Conservation (phyloP, 208 protist genomes). For the Leptomonas seymouri region DNA sequence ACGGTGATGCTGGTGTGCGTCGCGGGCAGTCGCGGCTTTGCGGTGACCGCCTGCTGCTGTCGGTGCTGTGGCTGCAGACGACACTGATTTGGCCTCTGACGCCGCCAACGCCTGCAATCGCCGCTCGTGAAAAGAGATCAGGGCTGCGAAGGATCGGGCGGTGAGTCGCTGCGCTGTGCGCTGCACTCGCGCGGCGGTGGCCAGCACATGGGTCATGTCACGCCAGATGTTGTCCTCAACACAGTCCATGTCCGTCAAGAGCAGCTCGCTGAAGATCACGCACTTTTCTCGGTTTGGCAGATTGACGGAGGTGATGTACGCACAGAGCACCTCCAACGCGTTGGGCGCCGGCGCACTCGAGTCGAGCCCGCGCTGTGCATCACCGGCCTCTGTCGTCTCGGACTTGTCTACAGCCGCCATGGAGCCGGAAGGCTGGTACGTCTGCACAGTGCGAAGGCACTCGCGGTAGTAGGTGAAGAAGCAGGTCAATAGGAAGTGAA, state of each 20-base stretch:
- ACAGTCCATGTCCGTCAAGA: constrained; percentile 30
- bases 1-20: neutral
- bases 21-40: neutral
- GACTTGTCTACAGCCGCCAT: neutral
- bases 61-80: neutral
- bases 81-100: neutral
- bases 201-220: constrained; percentile 34
- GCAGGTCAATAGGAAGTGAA: constrained; percentile 35
- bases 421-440: constrained; percentile 10
- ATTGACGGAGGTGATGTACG: constrained; percentile 28
- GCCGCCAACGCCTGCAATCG: neutral
- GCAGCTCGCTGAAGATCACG: constrained; percentile 21
- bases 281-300: constrained; percentile 21
- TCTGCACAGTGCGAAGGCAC: constrained; percentile 27
- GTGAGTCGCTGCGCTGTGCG: constrained; percentile 25
- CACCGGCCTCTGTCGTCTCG: neutral
- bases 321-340: constrained; percentile 27
- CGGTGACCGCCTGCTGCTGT: neutral
- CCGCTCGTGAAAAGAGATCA: constrained; percentile 11
- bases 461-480: constrained; percentile 30
- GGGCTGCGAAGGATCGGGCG: constrained; percentile 19
- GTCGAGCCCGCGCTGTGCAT: neutral
- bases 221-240: constrained; percentile 34
- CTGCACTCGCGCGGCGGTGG: constrained; percentile 21
- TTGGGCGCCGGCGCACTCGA: neutral